A percentile compares a stretch with the other conserved stretches of the same genome.
Evolutionary conservation across 768 basidiomycete genomes (phyloP).

Genomic region (Lactarius evosmus): DNA sequence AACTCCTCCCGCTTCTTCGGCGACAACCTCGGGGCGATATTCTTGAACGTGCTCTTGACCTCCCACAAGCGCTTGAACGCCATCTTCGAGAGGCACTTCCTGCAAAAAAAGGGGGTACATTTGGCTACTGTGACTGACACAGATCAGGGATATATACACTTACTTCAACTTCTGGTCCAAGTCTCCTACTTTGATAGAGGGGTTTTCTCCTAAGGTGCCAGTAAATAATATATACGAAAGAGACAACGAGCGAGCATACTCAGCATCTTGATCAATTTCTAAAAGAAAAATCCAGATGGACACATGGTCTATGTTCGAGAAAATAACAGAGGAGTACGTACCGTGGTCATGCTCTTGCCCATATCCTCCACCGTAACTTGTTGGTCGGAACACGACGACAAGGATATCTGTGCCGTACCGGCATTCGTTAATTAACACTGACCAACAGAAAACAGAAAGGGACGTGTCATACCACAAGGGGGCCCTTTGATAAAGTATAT

Average conservation of each 20-base stretch:
- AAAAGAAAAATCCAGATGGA: background rate
- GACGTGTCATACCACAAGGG: conserved; percentile 10
- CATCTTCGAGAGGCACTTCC: background rate
- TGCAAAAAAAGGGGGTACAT: background rate
- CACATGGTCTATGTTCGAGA: background rate
- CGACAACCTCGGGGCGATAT: background rate
- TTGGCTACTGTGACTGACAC: background rate
- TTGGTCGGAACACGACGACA: conserved; percentile 17
- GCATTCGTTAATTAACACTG: background rate
- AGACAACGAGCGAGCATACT: background rate
- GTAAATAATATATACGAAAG: background rate
- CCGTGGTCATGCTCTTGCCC: conserved; percentile 19
- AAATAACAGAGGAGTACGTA: background rate
- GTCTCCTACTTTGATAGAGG: conserved; percentile 7
- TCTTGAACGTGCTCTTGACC: background rate
- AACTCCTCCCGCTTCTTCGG: background rate
- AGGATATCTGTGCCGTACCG: conserved; percentile 8
- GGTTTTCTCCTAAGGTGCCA: conserved; percentile 5
- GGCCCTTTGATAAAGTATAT: background rate
- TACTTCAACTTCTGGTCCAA: conserved; percentile 15
- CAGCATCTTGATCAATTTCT: conserved; percentile 13
- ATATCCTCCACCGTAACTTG: conserved; percentile 17
- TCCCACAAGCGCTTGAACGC: conserved; percentile 12
- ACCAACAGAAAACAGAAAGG: background rate
- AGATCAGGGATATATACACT: background rate